Percentiles rank a stretch among this genome's conserved stretches.
Evolutionary conservation across 129 eudicot genomes (phyloP).

Genomic region (Silybum marianum): DNA sequence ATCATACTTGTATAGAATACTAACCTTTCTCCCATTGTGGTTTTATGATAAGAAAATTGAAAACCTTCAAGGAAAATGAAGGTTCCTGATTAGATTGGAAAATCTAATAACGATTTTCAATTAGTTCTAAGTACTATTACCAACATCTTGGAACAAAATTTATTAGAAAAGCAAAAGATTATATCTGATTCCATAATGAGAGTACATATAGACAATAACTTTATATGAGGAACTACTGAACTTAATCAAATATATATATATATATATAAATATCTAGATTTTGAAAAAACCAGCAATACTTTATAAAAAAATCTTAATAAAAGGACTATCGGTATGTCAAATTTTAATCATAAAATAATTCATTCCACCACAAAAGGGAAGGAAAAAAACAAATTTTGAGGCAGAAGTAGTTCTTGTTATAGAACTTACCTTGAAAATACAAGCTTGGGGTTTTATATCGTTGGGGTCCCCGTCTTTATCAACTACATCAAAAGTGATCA

Average conservation of each 20-base stretch:
- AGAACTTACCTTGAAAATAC: slow-evolving; percentile 80
- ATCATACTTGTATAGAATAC: too few species aligned
- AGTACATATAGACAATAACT: background rate
- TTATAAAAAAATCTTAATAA: background rate
- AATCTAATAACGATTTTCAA: background rate
- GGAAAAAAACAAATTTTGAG: background rate
- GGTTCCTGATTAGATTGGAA: background rate
- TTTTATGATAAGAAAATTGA: background rate
- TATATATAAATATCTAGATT: background rate
- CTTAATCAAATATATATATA: too few species aligned
- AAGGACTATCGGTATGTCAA: background rate
- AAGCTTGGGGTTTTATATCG: slow-evolving; percentile 89
- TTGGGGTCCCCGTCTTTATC: slow-evolving; percentile 75
- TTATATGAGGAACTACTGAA: too few species aligned
- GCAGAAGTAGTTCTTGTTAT: background rate
- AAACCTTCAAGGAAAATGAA: background rate
- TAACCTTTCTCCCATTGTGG: background rate
- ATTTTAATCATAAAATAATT: too few species aligned
- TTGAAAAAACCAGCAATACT: background rate
- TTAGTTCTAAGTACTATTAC: background rate
- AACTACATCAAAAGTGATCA: slow-evolving; percentile 96
- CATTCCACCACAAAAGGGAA: background rate
- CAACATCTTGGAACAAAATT: background rate
- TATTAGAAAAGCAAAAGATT: background rate
- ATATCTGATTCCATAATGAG: background rate